phyloP scores from a whole-genome alignment of 345 rosid species.

The Pistacia vera region DNA sequence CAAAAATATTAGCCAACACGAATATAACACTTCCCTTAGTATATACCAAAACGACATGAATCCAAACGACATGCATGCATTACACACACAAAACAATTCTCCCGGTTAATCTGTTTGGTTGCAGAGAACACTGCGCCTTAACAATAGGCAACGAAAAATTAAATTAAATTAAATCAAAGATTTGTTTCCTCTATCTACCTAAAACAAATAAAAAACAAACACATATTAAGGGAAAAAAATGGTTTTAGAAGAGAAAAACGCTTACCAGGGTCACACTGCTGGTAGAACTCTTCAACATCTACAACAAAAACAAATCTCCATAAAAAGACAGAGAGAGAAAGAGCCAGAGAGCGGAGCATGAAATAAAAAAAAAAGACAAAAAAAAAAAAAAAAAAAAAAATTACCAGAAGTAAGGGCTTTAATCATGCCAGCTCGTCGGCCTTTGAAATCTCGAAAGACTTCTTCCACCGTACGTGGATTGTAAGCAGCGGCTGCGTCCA shows the following conservation, averaged over 20 bases:
- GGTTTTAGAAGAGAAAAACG: not conserved
- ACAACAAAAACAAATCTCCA: conserved; percentile 14
- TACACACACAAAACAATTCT: too few relatives aligned
- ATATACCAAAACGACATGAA: not conserved
- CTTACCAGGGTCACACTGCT: conserved; percentile 81
- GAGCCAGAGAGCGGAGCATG: not conserved
- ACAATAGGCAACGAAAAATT: not conserved
- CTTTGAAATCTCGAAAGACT: conserved; percentile 69
- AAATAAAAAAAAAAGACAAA: too few relatives aligned
- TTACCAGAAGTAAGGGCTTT: conserved; percentile 72
- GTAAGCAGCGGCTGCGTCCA: conserved; percentile 60
- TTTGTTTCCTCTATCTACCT: not conserved
- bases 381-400: not conserved
- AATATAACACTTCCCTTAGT: too few relatives aligned
- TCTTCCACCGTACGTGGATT: conserved; percentile 80
- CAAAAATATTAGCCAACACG: not conserved
- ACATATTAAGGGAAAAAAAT: not conserved
- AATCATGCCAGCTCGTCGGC: conserved; percentile 71
- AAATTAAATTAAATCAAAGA: too few relatives aligned
- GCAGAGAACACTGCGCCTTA: not conserved
- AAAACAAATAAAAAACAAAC: not conserved
- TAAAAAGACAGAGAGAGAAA: not conserved
- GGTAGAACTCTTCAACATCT: conserved; percentile 73
- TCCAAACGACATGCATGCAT: not conserved
- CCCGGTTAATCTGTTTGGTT: not conserved